phyloP scores from a whole-genome alignment of 2,329 filamentous ascomycete genomes.

The Thielaviopsis cerberus region DNA sequence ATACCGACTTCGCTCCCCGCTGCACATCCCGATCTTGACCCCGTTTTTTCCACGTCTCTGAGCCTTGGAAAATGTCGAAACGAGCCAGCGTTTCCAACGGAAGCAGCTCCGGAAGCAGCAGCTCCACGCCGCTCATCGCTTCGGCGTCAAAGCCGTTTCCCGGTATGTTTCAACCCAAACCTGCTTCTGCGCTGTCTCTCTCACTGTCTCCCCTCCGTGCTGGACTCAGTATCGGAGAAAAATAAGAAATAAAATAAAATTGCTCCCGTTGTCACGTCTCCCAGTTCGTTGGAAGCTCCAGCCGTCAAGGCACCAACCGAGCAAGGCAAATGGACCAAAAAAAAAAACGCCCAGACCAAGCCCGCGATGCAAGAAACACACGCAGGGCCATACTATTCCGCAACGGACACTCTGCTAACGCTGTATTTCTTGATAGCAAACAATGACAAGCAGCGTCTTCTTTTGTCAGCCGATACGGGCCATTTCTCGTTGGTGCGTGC shows the following conservation, averaged over 20 bases:
- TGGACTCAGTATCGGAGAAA: not conserved
- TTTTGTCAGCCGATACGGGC: slow-evolving; percentile 49
- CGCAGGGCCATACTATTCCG: not conserved
- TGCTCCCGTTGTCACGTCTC: not conserved
- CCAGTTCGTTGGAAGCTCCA: not conserved
- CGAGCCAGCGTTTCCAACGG: slow-evolving; percentile 29
- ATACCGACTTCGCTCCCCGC: too few species aligned
- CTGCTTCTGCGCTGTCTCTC: not conserved
- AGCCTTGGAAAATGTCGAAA: slow-evolving; percentile 33
- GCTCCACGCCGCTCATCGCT: slow-evolving; percentile 18
- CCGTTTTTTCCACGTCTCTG: not conserved
- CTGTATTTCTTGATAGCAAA: slow-evolving; percentile 25
- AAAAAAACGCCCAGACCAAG: not conserved
- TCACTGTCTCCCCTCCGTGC: not conserved
- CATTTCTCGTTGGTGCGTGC: slow-evolving; percentile 54
- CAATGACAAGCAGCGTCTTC: slow-evolving; percentile 54
- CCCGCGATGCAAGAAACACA: not conserved
- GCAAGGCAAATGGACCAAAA: not conserved
- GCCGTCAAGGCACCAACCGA: not conserved
- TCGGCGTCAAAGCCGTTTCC: slow-evolving; percentile 3
- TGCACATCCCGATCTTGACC: not conserved
- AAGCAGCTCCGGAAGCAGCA: slow-evolving; percentile 27
- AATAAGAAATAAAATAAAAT: not conserved
- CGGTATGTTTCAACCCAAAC: slow-evolving; percentile 17
- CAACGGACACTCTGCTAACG: not conserved